A percentile compares a stretch with the other conserved stretches of the same genome.
phyloP scores from a whole-genome alignment of 2,329 filamentous ascomycete genomes.

The Aspergillus fructus region DNA sequence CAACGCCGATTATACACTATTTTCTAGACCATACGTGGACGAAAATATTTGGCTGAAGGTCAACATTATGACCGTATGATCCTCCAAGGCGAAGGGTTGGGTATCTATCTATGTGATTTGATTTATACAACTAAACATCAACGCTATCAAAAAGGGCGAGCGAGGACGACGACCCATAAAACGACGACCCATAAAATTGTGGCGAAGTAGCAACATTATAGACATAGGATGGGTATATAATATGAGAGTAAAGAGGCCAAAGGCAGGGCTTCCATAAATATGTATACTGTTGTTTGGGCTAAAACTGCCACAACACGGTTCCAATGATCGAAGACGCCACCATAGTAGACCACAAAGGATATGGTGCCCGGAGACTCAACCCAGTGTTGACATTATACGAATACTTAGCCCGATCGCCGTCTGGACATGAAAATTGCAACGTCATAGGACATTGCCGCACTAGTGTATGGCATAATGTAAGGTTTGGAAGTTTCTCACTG shows the following conservation, averaged over 20 bases:
- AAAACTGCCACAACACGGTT: not conserved
- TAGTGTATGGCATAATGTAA: slow-evolving; percentile 81
- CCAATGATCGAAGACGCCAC: not conserved
- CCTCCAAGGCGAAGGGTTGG: not conserved
- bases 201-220: not conserved
- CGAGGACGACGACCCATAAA: not conserved
- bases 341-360: not conserved
- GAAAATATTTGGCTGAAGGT: not conserved
- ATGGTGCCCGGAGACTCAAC: not conserved
- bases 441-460: slow-evolving; percentile 79
- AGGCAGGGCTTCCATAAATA: not conserved
- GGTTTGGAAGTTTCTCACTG: slow-evolving; percentile 86
- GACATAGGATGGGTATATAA: not conserved
- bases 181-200: not conserved
- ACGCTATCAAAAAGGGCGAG: not conserved
- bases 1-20: not conserved
- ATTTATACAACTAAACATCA: slow-evolving; percentile 8
- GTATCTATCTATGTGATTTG: not conserved
- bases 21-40: not conserved
- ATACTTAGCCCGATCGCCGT: slow-evolving; percentile 46
- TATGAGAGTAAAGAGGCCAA: not conserved
- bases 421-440: slow-evolving; percentile 75
- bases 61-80: not conserved
- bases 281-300: not conserved
- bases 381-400: slow-evolving; percentile 47